Conservation (phyloP, 495 filamentous ascomycete genomes). For the Evernia prunastri region DNA sequence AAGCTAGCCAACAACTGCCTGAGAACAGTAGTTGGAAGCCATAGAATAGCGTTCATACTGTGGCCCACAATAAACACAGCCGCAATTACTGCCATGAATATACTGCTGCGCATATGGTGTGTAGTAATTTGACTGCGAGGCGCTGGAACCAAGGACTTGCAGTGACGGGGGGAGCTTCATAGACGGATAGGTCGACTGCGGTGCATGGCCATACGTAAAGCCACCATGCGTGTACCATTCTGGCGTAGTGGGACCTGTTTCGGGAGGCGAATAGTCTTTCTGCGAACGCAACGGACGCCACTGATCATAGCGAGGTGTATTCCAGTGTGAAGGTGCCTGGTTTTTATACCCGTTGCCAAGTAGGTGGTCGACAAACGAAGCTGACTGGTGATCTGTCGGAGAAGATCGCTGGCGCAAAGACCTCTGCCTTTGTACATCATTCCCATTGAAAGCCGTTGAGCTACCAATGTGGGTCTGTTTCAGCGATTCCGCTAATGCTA, state of each 20-base stretch:
- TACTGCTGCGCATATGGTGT: constrained; percentile 51
- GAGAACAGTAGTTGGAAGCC: constrained; percentile 52
- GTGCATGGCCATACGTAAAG: constrained; percentile 51
- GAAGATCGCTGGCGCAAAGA: constrained; percentile 11
- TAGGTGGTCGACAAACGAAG: constrained; percentile 25
- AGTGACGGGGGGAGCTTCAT: constrained; percentile 37
- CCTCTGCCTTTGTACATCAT: constrained; percentile 44
- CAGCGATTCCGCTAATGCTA: constrained; percentile 45
- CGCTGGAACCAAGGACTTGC: constrained; percentile 34
- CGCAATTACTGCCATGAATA: constrained; percentile 56
- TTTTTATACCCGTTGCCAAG: constrained; percentile 32
- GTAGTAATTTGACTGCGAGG: constrained; percentile 47
- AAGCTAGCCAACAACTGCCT: constrained; percentile 56
- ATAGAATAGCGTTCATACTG: constrained; percentile 61
- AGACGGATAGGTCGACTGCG: constrained; percentile 40
- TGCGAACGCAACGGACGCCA: constrained; percentile 48
- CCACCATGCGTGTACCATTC: constrained; percentile 51
- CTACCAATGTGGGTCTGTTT: constrained; percentile 61
- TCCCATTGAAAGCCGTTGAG: constrained; percentile 30
- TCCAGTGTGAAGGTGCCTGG: constrained; percentile 31
- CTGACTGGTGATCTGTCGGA: constrained; percentile 11
- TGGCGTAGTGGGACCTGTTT: constrained; percentile 59
- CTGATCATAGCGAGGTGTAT: constrained; percentile 42
- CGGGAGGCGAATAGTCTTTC: constrained; percentile 60
- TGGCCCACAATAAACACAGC: constrained; percentile 59